Evolutionary conservation across 2,329 filamentous ascomycete genomes (phyloP).

Genomic region (Hypoxylon sp.): DNA sequence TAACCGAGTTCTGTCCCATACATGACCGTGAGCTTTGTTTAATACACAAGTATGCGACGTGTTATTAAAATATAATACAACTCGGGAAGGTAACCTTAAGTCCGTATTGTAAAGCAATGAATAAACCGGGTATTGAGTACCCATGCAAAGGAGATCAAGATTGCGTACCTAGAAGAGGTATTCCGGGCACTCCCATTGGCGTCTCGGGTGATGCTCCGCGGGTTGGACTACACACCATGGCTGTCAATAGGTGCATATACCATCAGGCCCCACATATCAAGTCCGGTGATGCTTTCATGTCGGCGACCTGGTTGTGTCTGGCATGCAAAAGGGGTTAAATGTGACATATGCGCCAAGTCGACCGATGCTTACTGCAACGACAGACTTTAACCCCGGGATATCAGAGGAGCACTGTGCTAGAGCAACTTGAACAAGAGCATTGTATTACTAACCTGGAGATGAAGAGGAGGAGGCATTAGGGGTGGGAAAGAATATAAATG

Average conservation of each 20-base stretch:
- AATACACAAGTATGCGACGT: not conserved
- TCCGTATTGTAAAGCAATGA: not conserved
- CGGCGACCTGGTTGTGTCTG: conserved; percentile 12
- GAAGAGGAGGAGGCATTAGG: not conserved
- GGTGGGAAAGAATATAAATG: conserved; percentile 25
- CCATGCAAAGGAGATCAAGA: conserved; percentile 14
- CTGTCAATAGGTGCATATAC: conserved; percentile 8
- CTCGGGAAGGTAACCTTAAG: not conserved
- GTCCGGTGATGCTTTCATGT: conserved; percentile 10
- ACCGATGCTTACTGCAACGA: conserved; percentile 29
- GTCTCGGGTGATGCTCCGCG: not conserved
- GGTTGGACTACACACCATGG: conserved; percentile 12
- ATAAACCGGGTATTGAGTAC: not conserved
- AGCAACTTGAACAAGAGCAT: not conserved
- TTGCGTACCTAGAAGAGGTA: conserved; percentile 10
- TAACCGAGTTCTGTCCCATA: not conserved
- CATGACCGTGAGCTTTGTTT: not conserved
- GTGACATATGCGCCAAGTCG: conserved; percentile 40
- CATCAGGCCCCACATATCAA: conserved; percentile 25
- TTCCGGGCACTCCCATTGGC: conserved; percentile 3
- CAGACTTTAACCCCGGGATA: conserved; percentile 23
- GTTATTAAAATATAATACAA: not conserved
- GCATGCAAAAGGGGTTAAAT: conserved; percentile 19
- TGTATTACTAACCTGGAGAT: not conserved
- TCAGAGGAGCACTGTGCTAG: not conserved